phyloP scores from a whole-genome alignment of 495 filamentous ascomycete species.

The Trichoderma virens region DNA sequence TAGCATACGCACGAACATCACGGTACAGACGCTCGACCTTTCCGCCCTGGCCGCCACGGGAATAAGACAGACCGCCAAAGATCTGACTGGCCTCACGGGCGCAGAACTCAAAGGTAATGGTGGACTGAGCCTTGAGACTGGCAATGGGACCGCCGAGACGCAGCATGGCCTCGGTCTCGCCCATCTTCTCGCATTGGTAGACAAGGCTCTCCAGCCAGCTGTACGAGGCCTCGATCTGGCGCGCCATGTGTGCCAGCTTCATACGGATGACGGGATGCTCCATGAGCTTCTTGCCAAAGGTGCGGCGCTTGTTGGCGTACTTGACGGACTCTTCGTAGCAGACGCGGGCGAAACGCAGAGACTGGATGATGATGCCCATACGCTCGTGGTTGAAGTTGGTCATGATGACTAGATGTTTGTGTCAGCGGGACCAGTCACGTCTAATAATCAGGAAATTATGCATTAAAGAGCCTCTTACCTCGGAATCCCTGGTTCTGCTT shows the following conservation, averaged over 20 bases:
- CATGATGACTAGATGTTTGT: slow-evolving; percentile 59
- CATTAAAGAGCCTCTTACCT: too few relatives aligned
- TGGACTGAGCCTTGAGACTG: slow-evolving; percentile 85
- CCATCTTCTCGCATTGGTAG: slow-evolving; percentile 88
- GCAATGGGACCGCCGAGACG: slow-evolving; percentile 93
- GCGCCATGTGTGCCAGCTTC: slow-evolving; percentile 96
- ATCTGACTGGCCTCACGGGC: slow-evolving; percentile 95
- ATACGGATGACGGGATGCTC: slow-evolving; percentile 96
- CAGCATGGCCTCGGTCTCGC: slow-evolving; percentile 90
- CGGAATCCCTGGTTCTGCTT: slow-evolving; percentile 99
- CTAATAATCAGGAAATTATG: slow-evolving; percentile 25
- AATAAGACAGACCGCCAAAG: slow-evolving; percentile 92
- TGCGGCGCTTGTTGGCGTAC: slow-evolving; percentile 92
- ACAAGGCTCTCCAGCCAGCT: slow-evolving; percentile 97
- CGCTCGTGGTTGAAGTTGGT: slow-evolving; percentile 99
- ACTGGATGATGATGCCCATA: slow-evolving; percentile 97
- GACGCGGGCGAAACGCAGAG: slow-evolving; percentile 87
- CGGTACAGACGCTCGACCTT: slow-evolving; percentile 95
- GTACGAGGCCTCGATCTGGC: slow-evolving; percentile 93
- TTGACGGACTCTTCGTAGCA: slow-evolving; percentile 95
- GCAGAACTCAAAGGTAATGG: slow-evolving; percentile 93
- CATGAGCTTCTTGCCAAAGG: slow-evolving; percentile 92
- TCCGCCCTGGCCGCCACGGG: slow-evolving; percentile 84
- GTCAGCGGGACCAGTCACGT: neutral
- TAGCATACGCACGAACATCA: slow-evolving; percentile 96